Conservation (phyloP, 192 early-diverging fungal genomes). For the Chytriomyces sp. region DNA sequence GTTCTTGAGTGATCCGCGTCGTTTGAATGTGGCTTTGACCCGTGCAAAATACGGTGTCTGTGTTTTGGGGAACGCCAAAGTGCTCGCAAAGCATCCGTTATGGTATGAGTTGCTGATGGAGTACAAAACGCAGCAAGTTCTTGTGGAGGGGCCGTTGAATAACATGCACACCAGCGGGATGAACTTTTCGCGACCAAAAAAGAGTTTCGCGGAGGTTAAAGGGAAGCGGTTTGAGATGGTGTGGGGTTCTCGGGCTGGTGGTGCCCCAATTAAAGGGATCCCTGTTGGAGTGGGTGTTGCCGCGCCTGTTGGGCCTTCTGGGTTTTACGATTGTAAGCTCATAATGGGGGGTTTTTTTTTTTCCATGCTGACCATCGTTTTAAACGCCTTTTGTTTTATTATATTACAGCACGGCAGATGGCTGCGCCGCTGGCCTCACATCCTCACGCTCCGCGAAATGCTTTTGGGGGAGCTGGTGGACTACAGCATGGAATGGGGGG, state of each 20-base stretch:
- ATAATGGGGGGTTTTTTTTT: not conserved
- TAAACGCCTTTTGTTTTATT: not conserved
- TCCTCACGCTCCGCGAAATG: not conserved
- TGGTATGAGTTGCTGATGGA: slow-evolving; percentile 97
- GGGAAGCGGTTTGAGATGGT: slow-evolving; percentile 43
- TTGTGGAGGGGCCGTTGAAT: slow-evolving; percentile 92
- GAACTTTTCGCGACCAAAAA: slow-evolving; percentile 69
- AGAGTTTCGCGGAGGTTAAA: slow-evolving; percentile 27
- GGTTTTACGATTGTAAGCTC: slow-evolving; percentile 25
- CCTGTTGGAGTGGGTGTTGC: slow-evolving; percentile 22
- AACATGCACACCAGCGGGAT: slow-evolving; percentile 88
- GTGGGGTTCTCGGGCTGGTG: slow-evolving; percentile 41
- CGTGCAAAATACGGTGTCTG: slow-evolving; percentile 95
- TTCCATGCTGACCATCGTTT: not conserved
- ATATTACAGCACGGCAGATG: slow-evolving; percentile 11
- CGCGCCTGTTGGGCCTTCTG: slow-evolving; percentile 16
- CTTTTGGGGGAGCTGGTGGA: not conserved
- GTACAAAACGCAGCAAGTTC: slow-evolving; percentile 85
- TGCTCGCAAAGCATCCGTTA: slow-evolving; percentile 88
- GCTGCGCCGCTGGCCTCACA: not conserved
- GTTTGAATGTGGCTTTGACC: slow-evolving; percentile 93
- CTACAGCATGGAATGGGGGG: slow-evolving; percentile 20
- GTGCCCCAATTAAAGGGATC: slow-evolving; percentile 31
- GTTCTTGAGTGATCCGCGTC: slow-evolving; percentile 80
- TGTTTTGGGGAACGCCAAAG: slow-evolving; percentile 93